A percentile compares a stretch with the other conserved stretches of the same genome.
phyloP scores from a whole-genome alignment of 768 basidiomycete genomes.

The Imleria badia region DNA sequence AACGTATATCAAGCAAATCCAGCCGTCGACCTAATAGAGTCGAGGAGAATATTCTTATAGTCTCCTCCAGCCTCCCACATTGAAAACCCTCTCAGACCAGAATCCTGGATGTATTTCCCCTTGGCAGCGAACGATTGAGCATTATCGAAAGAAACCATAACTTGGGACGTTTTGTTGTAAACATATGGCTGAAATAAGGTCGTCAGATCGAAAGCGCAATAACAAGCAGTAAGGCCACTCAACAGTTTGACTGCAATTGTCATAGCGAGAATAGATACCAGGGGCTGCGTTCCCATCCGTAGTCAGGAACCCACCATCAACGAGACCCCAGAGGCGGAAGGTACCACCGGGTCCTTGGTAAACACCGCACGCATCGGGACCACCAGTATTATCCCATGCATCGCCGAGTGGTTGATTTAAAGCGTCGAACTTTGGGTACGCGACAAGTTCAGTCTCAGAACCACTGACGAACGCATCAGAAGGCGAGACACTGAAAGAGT shows the following conservation, averaged over 20 bases:
- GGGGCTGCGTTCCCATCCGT: constrained; percentile 24
- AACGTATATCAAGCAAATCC: constrained; percentile 24
- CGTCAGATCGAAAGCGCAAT: neutral
- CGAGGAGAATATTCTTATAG: constrained; percentile 54
- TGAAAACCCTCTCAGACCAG: constrained; percentile 59
- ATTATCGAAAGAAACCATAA: constrained; percentile 69
- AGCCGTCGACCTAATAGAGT: constrained; percentile 45
- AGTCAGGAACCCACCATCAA: constrained; percentile 55
- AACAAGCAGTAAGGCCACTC: constrained; percentile 20
- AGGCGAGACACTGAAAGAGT: constrained; percentile 55
- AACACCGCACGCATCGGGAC: constrained; percentile 55
- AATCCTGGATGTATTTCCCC: constrained; percentile 54
- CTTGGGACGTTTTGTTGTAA: constrained; percentile 53
- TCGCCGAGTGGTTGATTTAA: constrained; percentile 50
- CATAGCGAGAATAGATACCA: constrained; percentile 56
- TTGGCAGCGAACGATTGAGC: constrained; percentile 57
- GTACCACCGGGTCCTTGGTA: constrained; percentile 47
- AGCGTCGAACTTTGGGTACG: constrained; percentile 52
- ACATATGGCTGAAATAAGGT: constrained; percentile 53
- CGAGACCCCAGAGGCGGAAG: constrained; percentile 60
- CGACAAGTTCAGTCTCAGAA: constrained; percentile 37
- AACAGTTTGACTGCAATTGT: constrained; percentile 73
- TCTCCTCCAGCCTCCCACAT: constrained; percentile 77
- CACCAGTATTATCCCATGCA: constrained; percentile 49
- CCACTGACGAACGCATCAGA: constrained; percentile 36